phyloP scores from a whole-genome alignment of 495 filamentous ascomycete species.

The Aspergillus bridgeri region DNA sequence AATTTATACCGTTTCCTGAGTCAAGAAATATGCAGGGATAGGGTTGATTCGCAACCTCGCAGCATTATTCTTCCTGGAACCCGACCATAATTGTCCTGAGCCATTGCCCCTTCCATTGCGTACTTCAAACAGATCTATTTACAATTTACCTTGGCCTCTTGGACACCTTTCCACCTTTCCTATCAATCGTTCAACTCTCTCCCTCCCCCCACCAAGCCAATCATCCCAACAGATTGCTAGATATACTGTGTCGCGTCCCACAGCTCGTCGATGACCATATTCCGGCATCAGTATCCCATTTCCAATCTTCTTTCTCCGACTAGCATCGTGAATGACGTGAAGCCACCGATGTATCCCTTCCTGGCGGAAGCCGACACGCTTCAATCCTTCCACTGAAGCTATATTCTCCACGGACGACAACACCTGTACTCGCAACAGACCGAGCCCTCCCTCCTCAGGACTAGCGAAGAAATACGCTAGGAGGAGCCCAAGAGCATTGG shows the following conservation, averaged over 20 bases:
- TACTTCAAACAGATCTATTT: background rate
- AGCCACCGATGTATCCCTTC: background rate
- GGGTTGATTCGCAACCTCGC: too few relatives aligned
- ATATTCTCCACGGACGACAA: background rate
- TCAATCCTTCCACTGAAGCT: background rate
- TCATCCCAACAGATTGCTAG: background rate
- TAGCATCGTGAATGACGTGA: background rate
- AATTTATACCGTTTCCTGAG: too few relatives aligned
- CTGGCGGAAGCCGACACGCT: background rate
- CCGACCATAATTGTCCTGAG: too few relatives aligned
- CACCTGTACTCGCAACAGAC: background rate
- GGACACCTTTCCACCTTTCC: background rate
- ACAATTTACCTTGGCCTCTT: background rate
- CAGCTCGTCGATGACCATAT: background rate
- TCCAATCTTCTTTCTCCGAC: background rate
- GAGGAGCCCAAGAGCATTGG: background rate
- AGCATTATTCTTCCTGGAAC: too few relatives aligned
- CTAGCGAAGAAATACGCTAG: background rate
- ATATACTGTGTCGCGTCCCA: background rate
- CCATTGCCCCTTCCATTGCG: too few relatives aligned
- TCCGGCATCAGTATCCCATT: background rate
- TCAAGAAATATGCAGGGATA: too few relatives aligned
- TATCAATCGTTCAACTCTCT: background rate
- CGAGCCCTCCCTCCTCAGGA: background rate
- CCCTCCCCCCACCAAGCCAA: background rate